These are phyloP conservation scores for Hymenochaete sp. DNA, from an alignment of 1,284 basidiomycete genomes.

Conservation along the genomic window DNA sequence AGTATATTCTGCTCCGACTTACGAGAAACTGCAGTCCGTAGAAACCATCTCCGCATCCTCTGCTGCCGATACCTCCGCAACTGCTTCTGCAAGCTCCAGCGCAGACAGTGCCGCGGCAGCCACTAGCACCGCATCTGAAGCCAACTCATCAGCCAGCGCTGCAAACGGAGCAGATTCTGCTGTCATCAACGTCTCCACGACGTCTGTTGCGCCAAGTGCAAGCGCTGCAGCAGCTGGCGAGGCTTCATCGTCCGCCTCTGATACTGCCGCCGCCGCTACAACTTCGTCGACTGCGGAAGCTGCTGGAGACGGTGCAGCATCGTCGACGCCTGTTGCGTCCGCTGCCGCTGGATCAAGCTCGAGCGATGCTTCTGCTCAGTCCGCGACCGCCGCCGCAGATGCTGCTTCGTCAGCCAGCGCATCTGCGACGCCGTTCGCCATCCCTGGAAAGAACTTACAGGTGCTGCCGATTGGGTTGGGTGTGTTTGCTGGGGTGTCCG, in stretches of 20 bases:
- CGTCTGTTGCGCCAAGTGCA: not conserved
- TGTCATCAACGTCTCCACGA: not conserved
- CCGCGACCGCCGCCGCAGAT: conserved; percentile 16
- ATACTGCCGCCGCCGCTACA: conserved; percentile 14
- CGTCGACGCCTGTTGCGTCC: conserved; percentile 11
- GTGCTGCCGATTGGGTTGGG: conserved; percentile 76
- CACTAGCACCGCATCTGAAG: not conserved
- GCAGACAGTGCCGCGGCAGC: conserved; percentile 1
- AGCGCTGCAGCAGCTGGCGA: conserved; percentile 12
- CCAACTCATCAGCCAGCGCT: not conserved
- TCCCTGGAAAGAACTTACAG: conserved; percentile 63
- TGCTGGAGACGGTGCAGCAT: conserved; percentile 14
- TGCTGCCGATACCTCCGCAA: conserved; percentile 3
- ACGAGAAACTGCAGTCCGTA: not conserved
- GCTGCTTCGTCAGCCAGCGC: conserved; percentile 18
- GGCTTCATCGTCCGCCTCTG: conserved; percentile 18
- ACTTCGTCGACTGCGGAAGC: conserved; percentile 18
- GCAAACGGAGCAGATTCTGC: no score
- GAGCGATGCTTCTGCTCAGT: conserved; percentile 15
- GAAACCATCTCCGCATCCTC: conserved; percentile 14
- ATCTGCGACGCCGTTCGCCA: conserved; percentile 34
- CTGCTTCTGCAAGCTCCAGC: conserved; percentile 1
- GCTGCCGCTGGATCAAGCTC: conserved; percentile 15
- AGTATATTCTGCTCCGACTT: not conserved
- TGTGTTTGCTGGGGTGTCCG: conserved; percentile 73